Evolutionary conservation across 2,329 filamentous ascomycete genomes (phyloP).

Genomic region (Colletotrichum sansevieriae): DNA sequence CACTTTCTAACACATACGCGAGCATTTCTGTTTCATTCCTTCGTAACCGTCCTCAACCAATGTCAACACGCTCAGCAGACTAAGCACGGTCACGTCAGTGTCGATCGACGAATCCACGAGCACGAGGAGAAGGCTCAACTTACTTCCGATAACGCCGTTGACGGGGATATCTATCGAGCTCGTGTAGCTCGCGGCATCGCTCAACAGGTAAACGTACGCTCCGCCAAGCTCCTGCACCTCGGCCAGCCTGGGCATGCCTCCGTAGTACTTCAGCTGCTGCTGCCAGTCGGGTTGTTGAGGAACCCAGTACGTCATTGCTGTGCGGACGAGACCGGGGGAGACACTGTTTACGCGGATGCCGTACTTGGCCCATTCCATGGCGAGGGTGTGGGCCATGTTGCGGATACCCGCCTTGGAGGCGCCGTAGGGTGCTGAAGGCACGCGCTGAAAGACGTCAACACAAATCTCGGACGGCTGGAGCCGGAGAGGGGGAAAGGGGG

Average conservation of each 20-base stretch:
- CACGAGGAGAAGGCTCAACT: background rate
- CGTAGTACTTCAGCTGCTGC: constrained; percentile 69
- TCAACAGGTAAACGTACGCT: constrained; percentile 69
- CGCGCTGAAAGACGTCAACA: constrained; percentile 48
- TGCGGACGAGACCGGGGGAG: constrained; percentile 58
- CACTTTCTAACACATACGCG: too few species aligned
- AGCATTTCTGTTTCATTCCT: fast-evolving
- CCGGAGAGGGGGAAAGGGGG: too few species aligned
- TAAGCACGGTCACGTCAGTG: background rate
- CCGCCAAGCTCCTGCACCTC: constrained; percentile 62
- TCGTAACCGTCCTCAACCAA: too few species aligned
- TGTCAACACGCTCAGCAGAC: background rate
- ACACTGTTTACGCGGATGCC: constrained; percentile 62
- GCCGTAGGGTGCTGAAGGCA: constrained; percentile 63
- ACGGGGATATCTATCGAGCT: constrained; percentile 64
- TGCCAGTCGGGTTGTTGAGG: constrained; percentile 66
- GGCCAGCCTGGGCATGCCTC: constrained; percentile 64
- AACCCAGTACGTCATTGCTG: constrained; percentile 64
- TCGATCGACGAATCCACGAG: background rate
- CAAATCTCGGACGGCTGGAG: background rate
- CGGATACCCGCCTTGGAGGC: constrained; percentile 59
- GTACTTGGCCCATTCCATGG: constrained; percentile 62
- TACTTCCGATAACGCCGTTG: constrained; percentile 54
- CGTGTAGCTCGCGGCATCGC: constrained; percentile 64
- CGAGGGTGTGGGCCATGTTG: constrained; percentile 56